phyloP scores from a whole-genome alignment of 768 basidiomycete species.

The Trametes maxima region DNA sequence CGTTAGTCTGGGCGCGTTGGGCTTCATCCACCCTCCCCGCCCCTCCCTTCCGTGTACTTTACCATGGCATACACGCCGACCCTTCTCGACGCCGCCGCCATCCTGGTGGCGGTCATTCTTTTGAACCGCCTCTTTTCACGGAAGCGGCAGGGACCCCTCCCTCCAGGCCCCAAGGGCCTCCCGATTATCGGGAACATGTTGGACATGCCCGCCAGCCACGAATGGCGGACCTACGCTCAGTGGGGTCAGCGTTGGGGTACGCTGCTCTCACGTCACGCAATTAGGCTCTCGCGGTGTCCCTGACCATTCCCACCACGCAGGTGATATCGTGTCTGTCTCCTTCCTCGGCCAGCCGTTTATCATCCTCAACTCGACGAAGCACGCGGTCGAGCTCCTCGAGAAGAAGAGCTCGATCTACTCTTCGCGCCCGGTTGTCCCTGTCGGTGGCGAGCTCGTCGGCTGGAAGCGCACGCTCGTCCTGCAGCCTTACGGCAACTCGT shows the following conservation, averaged over 20 bases:
- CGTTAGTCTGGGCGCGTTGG: not conserved
- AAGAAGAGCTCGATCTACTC: slow-evolving; percentile 36
- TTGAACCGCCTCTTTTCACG: slow-evolving; percentile 18
- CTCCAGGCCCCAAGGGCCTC: slow-evolving; percentile 32
- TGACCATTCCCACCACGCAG: slow-evolving; percentile 19
- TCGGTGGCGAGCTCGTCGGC: slow-evolving; percentile 33
- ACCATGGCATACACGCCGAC: slow-evolving; percentile 22
- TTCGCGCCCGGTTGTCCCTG: slow-evolving; percentile 30
- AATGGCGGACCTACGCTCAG: slow-evolving; percentile 27
- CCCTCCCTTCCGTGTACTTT: slow-evolving; percentile 1
- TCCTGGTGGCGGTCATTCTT: slow-evolving; percentile 23
- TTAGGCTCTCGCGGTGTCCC: not conserved
- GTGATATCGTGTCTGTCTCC: slow-evolving; percentile 33
- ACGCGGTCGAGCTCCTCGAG: slow-evolving; percentile 35
- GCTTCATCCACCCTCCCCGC: not conserved
- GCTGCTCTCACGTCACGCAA: not conserved
- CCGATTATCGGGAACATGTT: slow-evolving; percentile 30
- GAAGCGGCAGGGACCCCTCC: slow-evolving; percentile 24
- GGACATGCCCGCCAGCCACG: slow-evolving; percentile 29
- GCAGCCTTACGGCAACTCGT: slow-evolving; percentile 29
- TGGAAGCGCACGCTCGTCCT: slow-evolving; percentile 29
- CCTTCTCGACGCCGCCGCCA: slow-evolving; percentile 21
- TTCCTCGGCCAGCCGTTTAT: slow-evolving; percentile 33
- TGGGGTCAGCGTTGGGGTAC: slow-evolving; percentile 31
- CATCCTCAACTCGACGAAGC: slow-evolving; percentile 32